Percentiles rank a stretch among this genome's conserved stretches.
phyloP scores from a whole-genome alignment of 257 asterid genomes.

The Cruciata laevipes region DNA sequence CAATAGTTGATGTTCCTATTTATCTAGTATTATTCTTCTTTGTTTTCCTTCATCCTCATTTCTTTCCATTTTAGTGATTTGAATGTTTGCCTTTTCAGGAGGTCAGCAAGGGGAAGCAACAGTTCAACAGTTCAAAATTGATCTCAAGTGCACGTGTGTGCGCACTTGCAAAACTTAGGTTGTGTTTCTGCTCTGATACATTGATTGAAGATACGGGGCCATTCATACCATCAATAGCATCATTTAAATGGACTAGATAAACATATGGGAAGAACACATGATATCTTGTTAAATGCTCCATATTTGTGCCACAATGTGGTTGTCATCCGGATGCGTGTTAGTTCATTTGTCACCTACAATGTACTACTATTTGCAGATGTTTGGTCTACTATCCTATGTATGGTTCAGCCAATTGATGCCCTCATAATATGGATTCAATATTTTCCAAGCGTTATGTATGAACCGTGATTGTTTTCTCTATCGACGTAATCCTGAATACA shows the following conservation, averaged over 20 bases:
- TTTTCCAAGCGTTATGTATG: neutral
- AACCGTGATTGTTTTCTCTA: neutral
- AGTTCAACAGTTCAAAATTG: slow-evolving; percentile 56
- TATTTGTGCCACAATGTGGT: too few species aligned
- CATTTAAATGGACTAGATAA: neutral
- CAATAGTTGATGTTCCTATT: neutral
- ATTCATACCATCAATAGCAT: neutral
- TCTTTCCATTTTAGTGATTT: neutral
- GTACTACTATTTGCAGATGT: neutral
- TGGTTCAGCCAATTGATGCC: neutral
- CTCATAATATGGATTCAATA: neutral
- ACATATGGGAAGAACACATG: too few species aligned
- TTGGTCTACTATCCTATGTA: neutral
- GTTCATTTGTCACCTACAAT: neutral
- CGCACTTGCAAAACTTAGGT: neutral
- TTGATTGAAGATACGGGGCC: neutral
- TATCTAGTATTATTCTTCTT: neutral
- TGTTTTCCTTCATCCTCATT: neutral
- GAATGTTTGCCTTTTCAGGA: slow-evolving; percentile 29
- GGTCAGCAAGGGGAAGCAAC: slow-evolving; percentile 85
- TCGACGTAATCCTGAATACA: neutral
- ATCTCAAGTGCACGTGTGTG: slow-evolving; percentile 31
- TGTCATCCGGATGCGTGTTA: neutral
- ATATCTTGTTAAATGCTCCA: too few species aligned
- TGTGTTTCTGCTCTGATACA: too few species aligned